phyloP scores from a whole-genome alignment of 2,329 filamentous ascomycete genomes.

The Rutstroemia sydowiana region DNA sequence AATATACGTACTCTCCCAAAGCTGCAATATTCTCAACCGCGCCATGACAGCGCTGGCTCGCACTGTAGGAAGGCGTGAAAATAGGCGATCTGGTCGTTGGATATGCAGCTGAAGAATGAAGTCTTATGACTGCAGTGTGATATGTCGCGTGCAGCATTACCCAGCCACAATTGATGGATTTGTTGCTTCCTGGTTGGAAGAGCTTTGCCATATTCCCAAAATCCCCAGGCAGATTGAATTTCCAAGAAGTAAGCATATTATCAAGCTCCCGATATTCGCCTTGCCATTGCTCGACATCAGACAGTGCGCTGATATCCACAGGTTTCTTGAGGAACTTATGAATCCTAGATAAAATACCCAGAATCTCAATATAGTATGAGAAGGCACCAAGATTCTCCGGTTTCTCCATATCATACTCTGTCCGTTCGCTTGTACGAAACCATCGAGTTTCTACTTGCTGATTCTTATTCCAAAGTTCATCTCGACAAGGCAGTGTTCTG shows the following conservation, averaged over 20 bases:
- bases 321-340: conserved; percentile 85
- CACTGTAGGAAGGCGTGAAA: conserved; percentile 82
- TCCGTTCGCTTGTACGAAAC: conserved; percentile 52
- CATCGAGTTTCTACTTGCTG: conserved; percentile 77
- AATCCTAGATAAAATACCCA: conserved; percentile 79
- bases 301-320: conserved; percentile 76
- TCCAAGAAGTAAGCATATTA: conserved; percentile 72
- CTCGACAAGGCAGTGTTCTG: conserved; percentile 75
- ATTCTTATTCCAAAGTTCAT: conserved; percentile 79
- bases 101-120: conserved; percentile 89
- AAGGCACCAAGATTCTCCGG: conserved; percentile 82
- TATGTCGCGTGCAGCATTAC: conserved; percentile 72
- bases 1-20: conserved; percentile 55
- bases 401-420: conserved; percentile 58
- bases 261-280: conserved; percentile 79
- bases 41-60: conserved; percentile 72
- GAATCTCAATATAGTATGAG: conserved; percentile 82
- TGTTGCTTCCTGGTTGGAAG: conserved; percentile 61
- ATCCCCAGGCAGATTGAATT: conserved; percentile 72
- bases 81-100: conserved; percentile 82
- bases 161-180: conserved; percentile 72
- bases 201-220: conserved; percentile 79
- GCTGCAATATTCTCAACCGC: conserved; percentile 79
- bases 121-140: conserved; percentile 79
- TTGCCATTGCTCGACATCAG: conserved; percentile 87